A percentile compares a stretch with the other conserved stretches of the same genome.
phyloP scores from a whole-genome alignment of 495 filamentous ascomycete genomes.

The Podospora tetraspora region DNA sequence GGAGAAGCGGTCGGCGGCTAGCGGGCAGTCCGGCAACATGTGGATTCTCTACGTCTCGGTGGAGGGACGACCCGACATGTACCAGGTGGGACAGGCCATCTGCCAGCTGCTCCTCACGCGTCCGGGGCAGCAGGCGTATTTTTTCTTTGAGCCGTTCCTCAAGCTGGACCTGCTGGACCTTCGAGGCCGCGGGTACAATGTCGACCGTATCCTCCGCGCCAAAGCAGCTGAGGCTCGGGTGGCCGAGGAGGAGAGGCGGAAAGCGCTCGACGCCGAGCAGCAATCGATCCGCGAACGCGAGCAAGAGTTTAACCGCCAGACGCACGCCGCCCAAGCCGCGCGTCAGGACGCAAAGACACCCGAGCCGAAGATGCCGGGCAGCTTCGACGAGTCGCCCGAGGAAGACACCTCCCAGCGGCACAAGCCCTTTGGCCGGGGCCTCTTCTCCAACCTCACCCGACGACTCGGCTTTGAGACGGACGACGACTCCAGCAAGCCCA shows the following conservation, averaged over 20 bases:
- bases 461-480: conserved; percentile 58
- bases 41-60: conserved; percentile 49
- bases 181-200: conserved; percentile 83
- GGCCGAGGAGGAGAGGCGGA: conserved; percentile 73
- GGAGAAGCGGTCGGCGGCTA: conserved; percentile 64
- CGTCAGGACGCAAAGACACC: conserved; percentile 29
- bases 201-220: conserved; percentile 79
- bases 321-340: conserved; percentile 32
- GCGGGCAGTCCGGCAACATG: conserved; percentile 23
- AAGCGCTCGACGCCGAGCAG: conserved; percentile 71
- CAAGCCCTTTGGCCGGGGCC: conserved; percentile 25
- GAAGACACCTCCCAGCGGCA: conserved; percentile 23
- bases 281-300: conserved; percentile 54
- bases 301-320: conserved; percentile 50
- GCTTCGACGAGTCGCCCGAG: conserved; percentile 59
- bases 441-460: conserved; percentile 62
- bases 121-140: conserved; percentile 77
- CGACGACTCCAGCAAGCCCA: conserved; percentile 35
- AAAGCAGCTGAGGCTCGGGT: conserved; percentile 80
- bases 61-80: conserved; percentile 62
- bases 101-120: conserved; percentile 71
- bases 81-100: conserved; percentile 81
- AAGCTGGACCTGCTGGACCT: conserved; percentile 70
- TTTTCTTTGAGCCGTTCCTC: conserved; percentile 83
- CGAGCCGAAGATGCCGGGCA: conserved; percentile 26